Evolutionary conservation across 805 yeast species (phyloP).

Genomic region (Wickerhamomyces alni): DNA sequence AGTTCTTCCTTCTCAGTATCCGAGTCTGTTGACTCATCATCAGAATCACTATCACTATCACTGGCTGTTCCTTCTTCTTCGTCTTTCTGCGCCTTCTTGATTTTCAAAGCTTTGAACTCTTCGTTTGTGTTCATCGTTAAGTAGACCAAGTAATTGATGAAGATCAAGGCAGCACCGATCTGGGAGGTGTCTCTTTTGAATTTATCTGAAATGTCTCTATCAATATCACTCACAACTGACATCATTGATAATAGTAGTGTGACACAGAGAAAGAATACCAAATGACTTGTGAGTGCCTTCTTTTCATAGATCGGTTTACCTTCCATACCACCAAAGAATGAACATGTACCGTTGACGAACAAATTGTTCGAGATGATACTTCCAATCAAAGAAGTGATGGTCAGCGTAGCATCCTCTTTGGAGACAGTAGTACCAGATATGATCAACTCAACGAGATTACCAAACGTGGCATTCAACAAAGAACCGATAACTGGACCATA

Average conservation of each 20-base stretch:
- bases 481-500: conserved; percentile 40
- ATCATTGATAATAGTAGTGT: conserved; percentile 12
- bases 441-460: conserved; percentile 45
- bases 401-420: conserved; percentile 41
- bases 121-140: conserved; percentile 17
- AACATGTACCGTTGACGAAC: conserved; percentile 24
- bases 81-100: conserved; percentile 6
- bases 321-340: conserved; percentile 19
- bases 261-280: conserved; percentile 16
- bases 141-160: conserved; percentile 16
- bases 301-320: conserved; percentile 11
- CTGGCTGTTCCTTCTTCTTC: conserved; percentile 4
- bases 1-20: conserved; percentile 3
- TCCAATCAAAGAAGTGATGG: conserved; percentile 45
- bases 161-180: conserved; percentile 16
- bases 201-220: conserved; percentile 8
- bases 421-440: conserved; percentile 43
- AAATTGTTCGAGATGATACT: conserved; percentile 40
- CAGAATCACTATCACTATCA: conserved; percentile 4
- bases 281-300: conserved; percentile 12
- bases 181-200: conserved; percentile 18
- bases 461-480: conserved; percentile 44
- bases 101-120: conserved; percentile 13
- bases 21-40: conserved; percentile 2
- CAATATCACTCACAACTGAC: conserved; percentile 16